These are phyloP conservation scores for Deuterostichococcus epilithicus DNA, from an alignment of 139 green algal genomes.

Conservation along the genomic window DNA sequence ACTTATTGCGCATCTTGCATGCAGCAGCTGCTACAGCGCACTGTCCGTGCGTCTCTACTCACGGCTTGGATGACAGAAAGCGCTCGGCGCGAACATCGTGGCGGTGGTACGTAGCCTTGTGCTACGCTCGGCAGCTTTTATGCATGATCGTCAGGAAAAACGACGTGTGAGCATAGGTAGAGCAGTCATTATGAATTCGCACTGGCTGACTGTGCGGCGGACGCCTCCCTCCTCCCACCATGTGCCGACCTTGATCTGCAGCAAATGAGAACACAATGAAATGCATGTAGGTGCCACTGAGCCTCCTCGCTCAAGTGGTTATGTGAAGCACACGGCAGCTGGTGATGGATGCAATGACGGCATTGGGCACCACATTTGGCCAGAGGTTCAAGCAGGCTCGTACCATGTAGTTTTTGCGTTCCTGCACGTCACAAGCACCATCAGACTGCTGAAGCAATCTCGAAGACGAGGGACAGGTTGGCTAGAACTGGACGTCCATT, in stretches of 20 bases:
- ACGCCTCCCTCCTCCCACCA: constrained; percentile 4
- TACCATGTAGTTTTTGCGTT: background rate
- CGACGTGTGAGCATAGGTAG: too few species aligned
- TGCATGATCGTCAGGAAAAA: too few species aligned
- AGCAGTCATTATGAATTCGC: too few species aligned
- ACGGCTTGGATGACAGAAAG: too few species aligned
- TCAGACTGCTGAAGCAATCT: background rate
- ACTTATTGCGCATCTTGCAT: too few species aligned
- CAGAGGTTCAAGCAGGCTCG: background rate
- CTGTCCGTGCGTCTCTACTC: too few species aligned
- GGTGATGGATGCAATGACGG: background rate
- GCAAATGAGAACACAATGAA: background rate
- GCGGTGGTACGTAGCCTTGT: too few species aligned
- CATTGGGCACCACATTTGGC: background rate
- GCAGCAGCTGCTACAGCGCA: too few species aligned
- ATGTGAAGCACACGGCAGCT: too few species aligned
- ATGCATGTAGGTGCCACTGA: background rate
- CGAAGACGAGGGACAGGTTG: background rate
- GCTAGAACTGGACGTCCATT: background rate
- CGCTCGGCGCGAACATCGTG: too few species aligned
- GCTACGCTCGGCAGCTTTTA: too few species aligned
- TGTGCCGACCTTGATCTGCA: constrained; percentile 5
- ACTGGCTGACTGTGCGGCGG: background rate
- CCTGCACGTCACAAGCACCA: background rate
- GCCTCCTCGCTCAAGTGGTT: too few species aligned